Percentiles rank a stretch among this genome's conserved stretches.
phyloP scores from a whole-genome alignment of 2,329 filamentous ascomycete genomes.

The Aureobasidium leucospermi region DNA sequence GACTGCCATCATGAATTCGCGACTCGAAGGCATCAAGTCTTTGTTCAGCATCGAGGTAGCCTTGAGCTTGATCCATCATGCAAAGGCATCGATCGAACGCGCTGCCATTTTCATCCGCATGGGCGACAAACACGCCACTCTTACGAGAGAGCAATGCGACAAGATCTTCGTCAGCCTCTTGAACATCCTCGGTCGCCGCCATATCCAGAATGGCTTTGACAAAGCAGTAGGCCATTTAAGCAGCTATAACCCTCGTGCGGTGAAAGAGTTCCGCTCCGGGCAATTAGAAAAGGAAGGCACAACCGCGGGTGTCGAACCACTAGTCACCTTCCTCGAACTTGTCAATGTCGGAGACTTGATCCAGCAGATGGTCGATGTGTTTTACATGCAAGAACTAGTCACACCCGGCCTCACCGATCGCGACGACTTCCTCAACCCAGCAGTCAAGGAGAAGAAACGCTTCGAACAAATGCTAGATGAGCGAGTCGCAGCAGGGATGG shows the following conservation, averaged over 20 bases:
- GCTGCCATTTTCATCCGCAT: constrained; percentile 75
- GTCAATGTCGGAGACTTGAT: constrained; percentile 98
- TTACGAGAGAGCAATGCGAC: constrained; percentile 82
- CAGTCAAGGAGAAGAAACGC: constrained; percentile 90
- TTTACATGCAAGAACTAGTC: constrained; percentile 91
- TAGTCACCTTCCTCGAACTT: constrained; percentile 92
- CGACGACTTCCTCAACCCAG: constrained; percentile 89
- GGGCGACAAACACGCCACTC: constrained; percentile 66
- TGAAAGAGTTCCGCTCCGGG: constrained; percentile 47
- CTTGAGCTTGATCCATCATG: constrained; percentile 77
- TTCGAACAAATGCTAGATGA: constrained; percentile 99
- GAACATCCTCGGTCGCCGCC: constrained; percentile 73
- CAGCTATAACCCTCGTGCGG: constrained; percentile 81
- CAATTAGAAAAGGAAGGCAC: not conserved
- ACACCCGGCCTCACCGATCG: constrained; percentile 75
- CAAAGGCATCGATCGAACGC: constrained; percentile 80
- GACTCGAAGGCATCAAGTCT: constrained; percentile 87
- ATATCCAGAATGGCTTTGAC: constrained; percentile 89
- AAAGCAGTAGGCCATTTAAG: constrained; percentile 87
- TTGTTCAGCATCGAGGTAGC: constrained; percentile 96
- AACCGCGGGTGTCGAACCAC: constrained; percentile 63
- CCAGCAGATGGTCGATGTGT: constrained; percentile 97
- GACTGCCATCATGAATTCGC: constrained; percentile 92
- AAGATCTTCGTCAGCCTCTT: constrained; percentile 80
- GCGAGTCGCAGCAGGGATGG: constrained; percentile 86